phyloP scores from a whole-genome alignment of 257 asterid species.

The Solanum chaucha region DNA sequence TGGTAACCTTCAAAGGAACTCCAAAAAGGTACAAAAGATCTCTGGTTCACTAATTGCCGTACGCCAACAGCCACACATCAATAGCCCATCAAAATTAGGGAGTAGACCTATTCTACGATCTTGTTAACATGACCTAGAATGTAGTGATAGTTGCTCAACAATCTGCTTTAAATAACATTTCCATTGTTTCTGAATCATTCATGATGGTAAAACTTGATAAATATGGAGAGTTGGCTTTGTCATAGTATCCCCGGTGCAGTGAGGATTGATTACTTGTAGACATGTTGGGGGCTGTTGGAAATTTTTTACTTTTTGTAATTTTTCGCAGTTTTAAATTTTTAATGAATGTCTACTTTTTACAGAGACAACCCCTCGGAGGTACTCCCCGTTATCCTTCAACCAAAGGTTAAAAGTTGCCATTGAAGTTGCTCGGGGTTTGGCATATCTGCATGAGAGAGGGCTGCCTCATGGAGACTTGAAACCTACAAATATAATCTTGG shows the following conservation, averaged over 20 bases:
- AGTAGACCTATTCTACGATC: neutral
- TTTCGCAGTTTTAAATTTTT: neutral
- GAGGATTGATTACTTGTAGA: neutral
- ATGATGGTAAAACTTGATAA: neutral
- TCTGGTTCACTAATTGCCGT: neutral
- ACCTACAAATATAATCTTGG: slow-evolving; percentile 78
- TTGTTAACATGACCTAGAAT: neutral
- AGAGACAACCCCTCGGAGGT: slow-evolving; percentile 90
- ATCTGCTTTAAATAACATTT: neutral
- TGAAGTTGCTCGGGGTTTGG: slow-evolving; percentile 67
- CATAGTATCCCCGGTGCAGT: neutral
- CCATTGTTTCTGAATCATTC: neutral
- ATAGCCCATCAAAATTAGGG: neutral
- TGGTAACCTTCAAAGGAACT: neutral
- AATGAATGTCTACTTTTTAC: slow-evolving; percentile 9
- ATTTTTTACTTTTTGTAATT: neutral
- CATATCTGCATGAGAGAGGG: slow-evolving; percentile 76
- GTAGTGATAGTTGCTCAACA: neutral
- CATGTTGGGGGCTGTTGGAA: neutral
- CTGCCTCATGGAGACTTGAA: slow-evolving; percentile 90
- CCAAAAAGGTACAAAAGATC: neutral
- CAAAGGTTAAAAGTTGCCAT: slow-evolving; percentile 72
- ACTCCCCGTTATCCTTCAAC: slow-evolving; percentile 68
- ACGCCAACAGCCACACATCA: neutral
- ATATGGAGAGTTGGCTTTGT: neutral